phyloP scores from a whole-genome alignment of 73 alveolate genomes.

The Paramecium caudatum region DNA sequence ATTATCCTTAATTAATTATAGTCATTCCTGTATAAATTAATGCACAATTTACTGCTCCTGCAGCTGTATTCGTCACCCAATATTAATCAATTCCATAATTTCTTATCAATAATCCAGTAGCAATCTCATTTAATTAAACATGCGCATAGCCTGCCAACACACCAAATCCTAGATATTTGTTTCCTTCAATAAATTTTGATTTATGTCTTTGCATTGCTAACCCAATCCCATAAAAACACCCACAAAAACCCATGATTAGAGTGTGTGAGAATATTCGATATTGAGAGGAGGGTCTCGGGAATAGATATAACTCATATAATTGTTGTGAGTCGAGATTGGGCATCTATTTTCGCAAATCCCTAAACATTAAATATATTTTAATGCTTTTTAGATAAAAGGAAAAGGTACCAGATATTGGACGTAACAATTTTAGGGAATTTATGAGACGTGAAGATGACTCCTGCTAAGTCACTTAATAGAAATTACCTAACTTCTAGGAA shows the following conservation, averaged over 20 bases:
- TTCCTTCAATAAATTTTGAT: not conserved
- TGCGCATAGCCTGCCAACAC: slow-evolving; percentile 18
- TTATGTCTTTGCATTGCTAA: not conserved
- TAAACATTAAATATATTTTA: too few species aligned
- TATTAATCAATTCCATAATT: slow-evolving; percentile 9
- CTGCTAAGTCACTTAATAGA: not conserved
- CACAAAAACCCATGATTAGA: not conserved
- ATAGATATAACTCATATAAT: not conserved
- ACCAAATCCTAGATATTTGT: not conserved
- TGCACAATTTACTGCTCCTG: slow-evolving; percentile 33
- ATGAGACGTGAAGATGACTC: slow-evolving; percentile 64
- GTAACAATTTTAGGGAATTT: slow-evolving; percentile 41
- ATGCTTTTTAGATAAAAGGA: slow-evolving; percentile 64
- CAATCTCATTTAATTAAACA: not conserved
- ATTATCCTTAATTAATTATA: not conserved
- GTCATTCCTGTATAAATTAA: not conserved
- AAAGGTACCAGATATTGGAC: slow-evolving; percentile 44
- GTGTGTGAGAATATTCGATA: not conserved
- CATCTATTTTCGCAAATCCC: not conserved
- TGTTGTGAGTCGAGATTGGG: not conserved
- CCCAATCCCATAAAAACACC: slow-evolving; percentile 57
- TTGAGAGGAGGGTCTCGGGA: slow-evolving; percentile 38
- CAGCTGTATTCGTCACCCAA: slow-evolving; percentile 60
- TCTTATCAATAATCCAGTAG: slow-evolving; percentile 46
- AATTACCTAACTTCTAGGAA: not conserved